Evolutionary conservation across 306 rosid species (phyloP).

Genomic region (Begonia peltatifolia): DNA sequence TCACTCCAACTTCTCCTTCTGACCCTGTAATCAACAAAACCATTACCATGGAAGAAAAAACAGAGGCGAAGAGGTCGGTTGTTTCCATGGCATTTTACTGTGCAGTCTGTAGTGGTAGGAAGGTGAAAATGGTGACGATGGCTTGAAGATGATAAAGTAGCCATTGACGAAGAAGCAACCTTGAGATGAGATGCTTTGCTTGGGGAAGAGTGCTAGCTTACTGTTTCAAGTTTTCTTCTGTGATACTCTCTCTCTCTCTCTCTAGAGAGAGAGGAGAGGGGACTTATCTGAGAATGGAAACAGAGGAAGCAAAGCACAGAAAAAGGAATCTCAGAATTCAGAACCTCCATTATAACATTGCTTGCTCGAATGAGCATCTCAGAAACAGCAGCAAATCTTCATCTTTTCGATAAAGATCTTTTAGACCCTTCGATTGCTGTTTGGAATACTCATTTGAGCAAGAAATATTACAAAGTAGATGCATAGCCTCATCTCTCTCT

Average conservation of each 20-base stretch:
- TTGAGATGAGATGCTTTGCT: slow-evolving; percentile 43
- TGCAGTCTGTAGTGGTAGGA: background rate
- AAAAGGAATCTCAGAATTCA: background rate
- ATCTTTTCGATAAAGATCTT: too few relatives aligned
- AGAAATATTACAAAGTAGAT: background rate
- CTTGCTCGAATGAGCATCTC: background rate
- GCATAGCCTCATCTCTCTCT: background rate
- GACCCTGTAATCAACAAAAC: slow-evolving; percentile 24
- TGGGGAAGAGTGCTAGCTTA: slow-evolving; percentile 3
- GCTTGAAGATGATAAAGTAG: slow-evolving; percentile 4
- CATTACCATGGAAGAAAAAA: slow-evolving; percentile 7
- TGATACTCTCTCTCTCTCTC: too few relatives aligned
- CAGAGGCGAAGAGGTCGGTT: slow-evolving; percentile 2
- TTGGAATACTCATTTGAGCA: slow-evolving; percentile 1
- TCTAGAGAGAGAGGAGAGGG: too few relatives aligned
- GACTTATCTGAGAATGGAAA: background rate
- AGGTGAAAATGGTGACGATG: background rate
- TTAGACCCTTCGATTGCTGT: background rate
- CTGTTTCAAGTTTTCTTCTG: too few relatives aligned
- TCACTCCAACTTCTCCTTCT: slow-evolving; percentile 51
- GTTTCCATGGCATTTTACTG: slow-evolving; percentile 17
- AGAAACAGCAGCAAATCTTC: background rate
- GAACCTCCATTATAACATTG: slow-evolving; percentile 6
- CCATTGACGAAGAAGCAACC: slow-evolving; percentile 31
- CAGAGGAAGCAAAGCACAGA: slow-evolving; percentile 1